Evolutionary conservation across 1,139 yeast species (phyloP), one percentile per base, ranked within the genome.

Genomic region (Protomyces arabidopsidicola): DNA sequence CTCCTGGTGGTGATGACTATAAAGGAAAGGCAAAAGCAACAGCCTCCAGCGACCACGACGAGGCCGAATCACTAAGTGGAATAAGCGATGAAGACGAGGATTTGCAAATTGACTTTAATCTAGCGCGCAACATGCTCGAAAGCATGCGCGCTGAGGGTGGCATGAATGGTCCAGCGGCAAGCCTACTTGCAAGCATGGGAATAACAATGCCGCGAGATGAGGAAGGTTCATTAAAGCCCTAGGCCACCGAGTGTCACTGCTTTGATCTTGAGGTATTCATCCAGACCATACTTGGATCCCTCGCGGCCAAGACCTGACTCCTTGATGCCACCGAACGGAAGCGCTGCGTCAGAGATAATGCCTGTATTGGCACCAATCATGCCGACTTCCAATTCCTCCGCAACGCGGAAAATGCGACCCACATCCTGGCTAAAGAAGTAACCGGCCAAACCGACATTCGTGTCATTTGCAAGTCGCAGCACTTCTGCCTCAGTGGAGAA

Each of bases 271-370:
- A 55, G 31, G 71, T 88, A 93, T 66, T 86, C 89, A 68, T 82
- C 84, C 54, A 87, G 82, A 64, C 77, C 77, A 76, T 89, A 89
- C 74, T 84, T 85, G 68, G 85, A 79, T 57, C 86, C 73, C 75
- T 90, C 96, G 74, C 95, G 83, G 60, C 96, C 96, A 68, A 87
- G 81, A 67, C 97, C 96, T 70, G 90, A 84, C 83, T 82, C 79
- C 77, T 89, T 89, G 70, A 78, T 79, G 51, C 88, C 88, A 68
- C 97, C 96, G 72, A 90, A 90, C 65, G 96, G 96, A 67, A 87
- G 81, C 68, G 83, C 84, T 65, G 79, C 74, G 71, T 86, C 90
- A 56, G 87, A 83, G 72, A 85, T 89, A 42, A 87, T 87, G 62
- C 91, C 86, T 8, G 89, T 83, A 78, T 89, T 89, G 73, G 88